Conservation (phyloP, 2,329 filamentous ascomycete species). For the Gnomoniopsis smithogilvyi region DNA sequence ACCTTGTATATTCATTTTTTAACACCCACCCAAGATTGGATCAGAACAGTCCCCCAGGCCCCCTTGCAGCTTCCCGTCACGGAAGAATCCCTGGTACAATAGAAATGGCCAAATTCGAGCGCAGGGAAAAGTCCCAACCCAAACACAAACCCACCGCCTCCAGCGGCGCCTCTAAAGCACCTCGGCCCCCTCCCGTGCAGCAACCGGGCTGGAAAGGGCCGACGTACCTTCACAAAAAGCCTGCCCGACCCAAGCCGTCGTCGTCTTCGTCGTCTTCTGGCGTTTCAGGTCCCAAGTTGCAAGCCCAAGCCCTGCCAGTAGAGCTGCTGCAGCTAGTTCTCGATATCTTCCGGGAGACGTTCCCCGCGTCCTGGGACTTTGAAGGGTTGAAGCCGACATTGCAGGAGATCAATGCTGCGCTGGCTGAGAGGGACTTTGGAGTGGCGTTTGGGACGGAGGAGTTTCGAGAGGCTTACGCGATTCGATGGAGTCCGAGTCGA, state of each 20-base stretch:
- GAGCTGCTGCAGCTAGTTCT: slow-evolving; percentile 42
- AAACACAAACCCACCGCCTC: slow-evolving; percentile 5
- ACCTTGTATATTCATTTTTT: too few relatives aligned
- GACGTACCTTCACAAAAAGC: slow-evolving; percentile 8
- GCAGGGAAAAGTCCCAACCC: slow-evolving; percentile 13
- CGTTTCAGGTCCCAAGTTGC: not conserved
- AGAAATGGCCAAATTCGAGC: slow-evolving; percentile 6
- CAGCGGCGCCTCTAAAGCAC: slow-evolving; percentile 9
- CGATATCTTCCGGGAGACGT: slow-evolving; percentile 67
- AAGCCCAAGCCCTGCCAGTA: slow-evolving; percentile 1
- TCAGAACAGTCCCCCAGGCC: too few relatives aligned
- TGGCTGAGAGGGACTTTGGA: slow-evolving; percentile 83
- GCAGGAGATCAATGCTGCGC: slow-evolving; percentile 79
- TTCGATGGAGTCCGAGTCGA: slow-evolving; percentile 85
- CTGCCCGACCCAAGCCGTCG: not conserved
- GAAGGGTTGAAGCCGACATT: slow-evolving; percentile 54
- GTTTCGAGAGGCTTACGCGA: slow-evolving; percentile 77
- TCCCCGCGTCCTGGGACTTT: slow-evolving; percentile 48
- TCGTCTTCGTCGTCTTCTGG: not conserved
- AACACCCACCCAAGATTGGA: too few relatives aligned
- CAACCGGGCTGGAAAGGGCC: slow-evolving; percentile 12
- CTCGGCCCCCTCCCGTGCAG: not conserved
- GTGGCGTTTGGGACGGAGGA: slow-evolving; percentile 71
- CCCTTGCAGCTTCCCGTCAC: too few relatives aligned
- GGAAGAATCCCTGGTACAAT: too few relatives aligned